These are phyloP conservation scores for Houttuynia cordata DNA, from an alignment of 164 flowering plant genomes.

Conservation along the genomic window DNA sequence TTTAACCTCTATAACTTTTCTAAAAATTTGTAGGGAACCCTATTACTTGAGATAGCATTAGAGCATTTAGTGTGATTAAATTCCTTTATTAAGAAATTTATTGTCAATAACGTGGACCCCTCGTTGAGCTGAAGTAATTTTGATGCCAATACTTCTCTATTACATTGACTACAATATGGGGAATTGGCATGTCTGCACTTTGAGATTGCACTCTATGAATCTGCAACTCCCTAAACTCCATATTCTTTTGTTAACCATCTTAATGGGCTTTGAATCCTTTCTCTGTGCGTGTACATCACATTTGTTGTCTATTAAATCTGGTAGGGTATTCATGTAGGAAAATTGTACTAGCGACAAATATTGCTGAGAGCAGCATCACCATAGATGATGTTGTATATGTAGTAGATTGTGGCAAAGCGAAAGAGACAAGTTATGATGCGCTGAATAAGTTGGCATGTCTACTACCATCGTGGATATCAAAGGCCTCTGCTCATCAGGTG, in stretches of 20 bases:
- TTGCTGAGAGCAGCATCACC: constrained; percentile 97
- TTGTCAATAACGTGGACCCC: background rate
- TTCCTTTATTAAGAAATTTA: too few relatives aligned
- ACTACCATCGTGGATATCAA: constrained; percentile 96
- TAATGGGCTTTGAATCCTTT: background rate
- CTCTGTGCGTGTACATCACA: background rate
- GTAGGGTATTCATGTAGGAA: constrained; percentile 35
- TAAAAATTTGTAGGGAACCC: too few relatives aligned
- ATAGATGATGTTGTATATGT: constrained; percentile 96
- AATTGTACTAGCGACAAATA: constrained; percentile 91
- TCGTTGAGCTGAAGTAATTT: background rate
- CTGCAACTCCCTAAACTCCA: background rate
- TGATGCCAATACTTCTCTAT: background rate
- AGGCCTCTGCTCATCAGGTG: constrained; percentile 99
- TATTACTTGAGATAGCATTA: too few relatives aligned
- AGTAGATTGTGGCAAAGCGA: constrained; percentile 94
- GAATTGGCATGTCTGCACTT: background rate
- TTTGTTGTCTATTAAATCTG: background rate
- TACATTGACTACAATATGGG: background rate
- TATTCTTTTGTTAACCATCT: too few relatives aligned
- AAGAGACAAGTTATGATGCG: constrained; percentile 98
- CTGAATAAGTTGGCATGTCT: constrained; percentile 88
- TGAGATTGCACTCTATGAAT: background rate
- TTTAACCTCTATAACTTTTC: too few relatives aligned
- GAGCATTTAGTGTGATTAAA: too few relatives aligned